Conservation (phyloP, 129 eudicot genomes). For the Lactuca saligna region DNA sequence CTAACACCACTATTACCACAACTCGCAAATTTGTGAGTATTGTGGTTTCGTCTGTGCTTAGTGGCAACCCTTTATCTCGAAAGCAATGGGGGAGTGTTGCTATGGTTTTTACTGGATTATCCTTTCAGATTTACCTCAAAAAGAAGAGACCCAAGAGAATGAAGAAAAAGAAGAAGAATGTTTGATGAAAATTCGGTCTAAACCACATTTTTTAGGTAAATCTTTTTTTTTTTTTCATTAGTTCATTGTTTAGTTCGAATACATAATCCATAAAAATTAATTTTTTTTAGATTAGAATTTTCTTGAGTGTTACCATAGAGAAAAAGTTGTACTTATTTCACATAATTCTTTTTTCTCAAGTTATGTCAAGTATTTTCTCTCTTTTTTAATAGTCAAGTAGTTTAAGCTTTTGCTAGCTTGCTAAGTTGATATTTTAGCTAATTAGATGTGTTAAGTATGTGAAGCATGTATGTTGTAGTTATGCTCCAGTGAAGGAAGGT, state of each 20-base stretch:
- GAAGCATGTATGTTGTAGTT: too few relatives aligned
- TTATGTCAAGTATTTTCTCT: background rate
- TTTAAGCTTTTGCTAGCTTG: background rate
- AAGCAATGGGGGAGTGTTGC: slow-evolving; percentile 90
- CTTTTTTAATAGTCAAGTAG: background rate
- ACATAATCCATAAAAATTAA: background rate
- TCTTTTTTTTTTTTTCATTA: slow-evolving; percentile 4
- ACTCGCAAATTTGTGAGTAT: slow-evolving; percentile 97
- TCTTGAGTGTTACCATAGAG: background rate
- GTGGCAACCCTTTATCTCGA: slow-evolving; percentile 84
- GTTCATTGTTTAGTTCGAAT: background rate
- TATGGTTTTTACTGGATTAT: slow-evolving; percentile 88
- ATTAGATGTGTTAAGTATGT: too few relatives aligned
- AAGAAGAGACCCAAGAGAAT: slow-evolving; percentile 52
- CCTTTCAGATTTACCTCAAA: slow-evolving; percentile 91
- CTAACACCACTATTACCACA: slow-evolving; percentile 96
- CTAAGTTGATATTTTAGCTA: too few relatives aligned
- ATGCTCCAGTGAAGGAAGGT: background rate
- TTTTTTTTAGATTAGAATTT: background rate
- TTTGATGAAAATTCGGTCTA: slow-evolving; percentile 5
- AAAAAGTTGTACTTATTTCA: background rate
- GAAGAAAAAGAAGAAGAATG: slow-evolving; percentile 59
- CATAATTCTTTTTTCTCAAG: background rate
- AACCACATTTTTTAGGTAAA: background rate
- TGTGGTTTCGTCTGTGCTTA: slow-evolving; percentile 84